Base-by-base conservation (phyloP, 495 filamentous ascomycete species). In the Penicillium paxilli region DNA sequence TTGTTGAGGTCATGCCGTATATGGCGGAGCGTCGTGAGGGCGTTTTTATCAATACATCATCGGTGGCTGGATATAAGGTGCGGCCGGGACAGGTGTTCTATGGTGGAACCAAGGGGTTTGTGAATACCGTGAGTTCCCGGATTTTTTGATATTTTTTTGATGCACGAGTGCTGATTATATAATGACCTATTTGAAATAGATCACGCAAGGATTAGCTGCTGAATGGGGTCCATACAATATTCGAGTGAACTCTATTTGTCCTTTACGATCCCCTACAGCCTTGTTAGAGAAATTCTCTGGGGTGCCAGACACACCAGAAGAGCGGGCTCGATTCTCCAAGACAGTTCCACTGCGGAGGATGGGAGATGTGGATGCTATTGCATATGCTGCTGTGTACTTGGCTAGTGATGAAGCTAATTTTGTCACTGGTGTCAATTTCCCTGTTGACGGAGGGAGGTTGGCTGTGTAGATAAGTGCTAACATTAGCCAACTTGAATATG, bases 41-140 rank as follows among this genome's bases (percentile, higher is more conserved):
- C 0, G 67, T 58, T n/a, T 79, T 84, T 35, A 78, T 86, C 48
- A 83, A 84, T 58, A 78, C 83, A 37, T 78, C 82, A 0, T 80
- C 74, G n/a, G 80, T 83, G 20, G 83, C 80, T 8, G 77, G 76
- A 19, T 77, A 75, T 1, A 66, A 81, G 49, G 81, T 81, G 3
- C 70, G 82, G 22, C 80, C 81, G 12, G 78, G 80, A 4, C 68
- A 84, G n/a, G 80, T 83, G 4, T 83, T 80, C 77, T 85, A 85
- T 55, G 83, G 83, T 49, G 77, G 77, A 12, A 80, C 74, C n/a
- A 85, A 85, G 57, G 81, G 75, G 9, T 80, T 81, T 20, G 73
- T 83, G 12, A 71, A 72, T 38, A 83, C 79, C 49, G 80, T 79
- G 60, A 9, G 42, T 12, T 24, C 21, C 10, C 10, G 10, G 8